These are phyloP conservation scores for Thecaphora frezii DNA, from an alignment of 1,284 basidiomycete genomes.

Conservation along the genomic window DNA sequence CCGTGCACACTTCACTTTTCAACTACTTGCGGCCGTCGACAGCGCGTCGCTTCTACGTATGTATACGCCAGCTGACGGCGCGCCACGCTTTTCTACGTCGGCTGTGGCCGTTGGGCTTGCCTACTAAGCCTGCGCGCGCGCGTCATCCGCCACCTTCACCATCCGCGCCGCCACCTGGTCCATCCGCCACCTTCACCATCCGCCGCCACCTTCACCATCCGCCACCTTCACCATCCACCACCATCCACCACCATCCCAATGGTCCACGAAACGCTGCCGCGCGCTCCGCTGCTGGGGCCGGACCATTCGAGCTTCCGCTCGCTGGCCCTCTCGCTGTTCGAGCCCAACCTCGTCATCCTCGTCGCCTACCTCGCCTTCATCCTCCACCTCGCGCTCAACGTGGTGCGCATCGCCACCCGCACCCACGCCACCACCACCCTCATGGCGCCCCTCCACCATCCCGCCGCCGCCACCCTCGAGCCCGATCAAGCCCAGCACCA, in stretches of 20 bases:
- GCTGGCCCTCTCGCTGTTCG: slow-evolving; percentile 23
- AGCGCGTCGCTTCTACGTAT: too few relatives aligned
- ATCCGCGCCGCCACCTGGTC: too few relatives aligned
- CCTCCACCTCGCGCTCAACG: slow-evolving; percentile 13
- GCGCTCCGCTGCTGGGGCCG: slow-evolving; percentile 9
- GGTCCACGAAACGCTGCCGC: background rate
- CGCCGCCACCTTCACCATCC: too few relatives aligned
- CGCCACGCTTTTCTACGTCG: too few relatives aligned
- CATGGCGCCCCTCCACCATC: background rate
- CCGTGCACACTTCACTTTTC: too few relatives aligned
- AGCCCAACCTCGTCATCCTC: slow-evolving; percentile 41
- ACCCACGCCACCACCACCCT: slow-evolving; percentile 2
- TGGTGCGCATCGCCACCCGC: slow-evolving; percentile 17
- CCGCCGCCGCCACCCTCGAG: background rate
- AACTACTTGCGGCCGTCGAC: too few relatives aligned
- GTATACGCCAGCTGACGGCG: too few relatives aligned
- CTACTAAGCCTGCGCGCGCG: too few relatives aligned
- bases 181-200: too few relatives aligned
- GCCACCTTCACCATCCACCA: background rate
- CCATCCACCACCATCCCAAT: too few relatives aligned
- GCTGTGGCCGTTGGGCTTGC: too few relatives aligned
- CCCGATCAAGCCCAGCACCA: background rate
- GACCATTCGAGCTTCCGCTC: slow-evolving; percentile 9
- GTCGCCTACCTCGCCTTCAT: slow-evolving; percentile 30
- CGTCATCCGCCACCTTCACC: too few relatives aligned